These are phyloP conservation scores for Viridothelium virens DNA, from an alignment of 495 filamentous ascomycete species.

Conservation along the genomic window DNA sequence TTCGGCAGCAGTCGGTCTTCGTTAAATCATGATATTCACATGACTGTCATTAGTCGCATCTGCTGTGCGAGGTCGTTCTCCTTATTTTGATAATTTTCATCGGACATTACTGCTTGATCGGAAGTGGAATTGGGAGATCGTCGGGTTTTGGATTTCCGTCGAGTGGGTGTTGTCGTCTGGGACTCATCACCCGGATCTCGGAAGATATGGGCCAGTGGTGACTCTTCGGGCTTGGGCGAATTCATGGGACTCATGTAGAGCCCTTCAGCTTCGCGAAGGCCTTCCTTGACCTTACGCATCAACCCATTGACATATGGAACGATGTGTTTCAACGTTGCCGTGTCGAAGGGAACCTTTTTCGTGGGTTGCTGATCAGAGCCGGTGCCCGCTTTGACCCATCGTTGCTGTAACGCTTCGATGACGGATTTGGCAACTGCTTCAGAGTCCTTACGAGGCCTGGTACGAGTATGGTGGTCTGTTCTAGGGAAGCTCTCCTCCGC, in stretches of 20 bases:
- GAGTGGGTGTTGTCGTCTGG: neutral
- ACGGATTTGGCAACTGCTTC: slow-evolving; percentile 65
- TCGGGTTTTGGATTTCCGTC: neutral
- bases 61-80: slow-evolving; percentile 17
- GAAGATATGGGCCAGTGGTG: slow-evolving; percentile 49
- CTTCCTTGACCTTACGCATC: slow-evolving; percentile 71
- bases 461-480: slow-evolving; percentile 22
- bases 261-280: slow-evolving; percentile 43
- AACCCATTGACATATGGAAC: slow-evolving; percentile 76
- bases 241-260: slow-evolving; percentile 44
- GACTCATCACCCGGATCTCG: slow-evolving; percentile 39
- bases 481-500: slow-evolving; percentile 18
- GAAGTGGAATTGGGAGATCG: neutral
- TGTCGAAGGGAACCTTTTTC: slow-evolving; percentile 86
- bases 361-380: slow-evolving; percentile 38
- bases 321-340: slow-evolving; percentile 76
- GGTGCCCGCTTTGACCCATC: slow-evolving; percentile 48
- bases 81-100: slow-evolving; percentile 9
- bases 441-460: slow-evolving; percentile 42
- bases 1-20: neutral
- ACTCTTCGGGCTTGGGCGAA: slow-evolving; percentile 15
- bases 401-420: slow-evolving; percentile 61
- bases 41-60: slow-evolving; percentile 16
- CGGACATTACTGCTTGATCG: slow-evolving; percentile 1
- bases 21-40: slow-evolving; percentile 10